A percentile compares a stretch with the other conserved stretches of the same genome.
Conservation (phyloP, 2,329 filamentous ascomycete species). For the Aspergillus sp. region DNA sequence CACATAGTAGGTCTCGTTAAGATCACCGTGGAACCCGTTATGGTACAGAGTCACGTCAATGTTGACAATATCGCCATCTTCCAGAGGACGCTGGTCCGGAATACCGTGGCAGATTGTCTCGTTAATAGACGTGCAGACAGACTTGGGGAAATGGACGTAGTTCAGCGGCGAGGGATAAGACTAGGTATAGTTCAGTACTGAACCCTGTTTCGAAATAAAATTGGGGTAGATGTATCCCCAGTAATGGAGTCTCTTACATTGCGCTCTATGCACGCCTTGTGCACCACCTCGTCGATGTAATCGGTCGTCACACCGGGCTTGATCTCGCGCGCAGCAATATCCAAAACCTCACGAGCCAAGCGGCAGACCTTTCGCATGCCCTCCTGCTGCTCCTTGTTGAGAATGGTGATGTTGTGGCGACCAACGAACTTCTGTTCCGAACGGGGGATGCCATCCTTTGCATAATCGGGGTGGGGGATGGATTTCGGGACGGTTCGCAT, state of each 20-base stretch:
- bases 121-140: constrained; percentile 92
- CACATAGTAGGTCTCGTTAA: constrained; percentile 99
- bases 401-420: constrained; percentile 77
- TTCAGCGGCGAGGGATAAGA: constrained; percentile 93
- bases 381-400: constrained; percentile 77
- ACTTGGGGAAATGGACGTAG: constrained; percentile 96
- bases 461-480: constrained; percentile 85
- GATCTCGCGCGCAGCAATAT: constrained; percentile 79
- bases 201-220: neutral
- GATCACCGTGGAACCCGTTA: constrained; percentile 89
- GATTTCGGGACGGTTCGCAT: constrained; percentile 71
- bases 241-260: constrained; percentile 62
- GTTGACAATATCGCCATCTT: constrained; percentile 95
- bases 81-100: constrained; percentile 79
- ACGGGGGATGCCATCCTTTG: constrained; percentile 72
- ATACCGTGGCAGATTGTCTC: constrained; percentile 99
- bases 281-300: constrained; percentile 89
- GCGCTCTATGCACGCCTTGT: constrained; percentile 90
- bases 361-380: constrained; percentile 91
- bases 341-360: constrained; percentile 84
- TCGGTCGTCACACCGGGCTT: constrained; percentile 95
- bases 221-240: too few relatives aligned
- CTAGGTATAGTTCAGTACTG: constrained; percentile 47
- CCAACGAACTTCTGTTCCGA: constrained; percentile 65
- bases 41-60: constrained; percentile 95